Evolutionary conservation across 2,329 filamentous ascomycete species (phyloP).

Genomic region (Cladosporium sp.): DNA sequence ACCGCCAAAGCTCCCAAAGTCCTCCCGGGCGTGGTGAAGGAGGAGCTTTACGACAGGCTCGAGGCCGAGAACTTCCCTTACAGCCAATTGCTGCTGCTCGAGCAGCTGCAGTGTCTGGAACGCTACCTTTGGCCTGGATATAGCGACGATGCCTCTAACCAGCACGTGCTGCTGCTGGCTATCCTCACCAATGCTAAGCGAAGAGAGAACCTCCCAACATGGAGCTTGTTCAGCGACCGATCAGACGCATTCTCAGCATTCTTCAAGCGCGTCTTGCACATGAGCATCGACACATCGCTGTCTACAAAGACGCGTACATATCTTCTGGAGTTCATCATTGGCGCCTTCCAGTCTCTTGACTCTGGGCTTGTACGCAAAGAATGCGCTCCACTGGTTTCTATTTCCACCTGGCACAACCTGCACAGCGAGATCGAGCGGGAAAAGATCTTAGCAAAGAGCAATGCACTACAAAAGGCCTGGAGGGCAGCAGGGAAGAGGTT

Average conservation of each 20-base stretch:
- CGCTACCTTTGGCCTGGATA: constrained; percentile 96
- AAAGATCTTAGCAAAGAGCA: constrained; percentile 63
- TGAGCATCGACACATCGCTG: constrained; percentile 61
- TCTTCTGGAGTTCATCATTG: constrained; percentile 83
- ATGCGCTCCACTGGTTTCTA: constrained; percentile 90
- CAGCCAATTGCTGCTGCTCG: constrained; percentile 74
- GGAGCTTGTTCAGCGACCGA: constrained; percentile 75
- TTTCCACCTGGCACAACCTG: constrained; percentile 92
- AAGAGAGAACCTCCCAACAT: constrained; percentile 79
- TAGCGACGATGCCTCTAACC: constrained; percentile 73
- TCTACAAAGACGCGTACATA: constrained; percentile 59
- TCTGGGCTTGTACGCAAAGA: constrained; percentile 87
- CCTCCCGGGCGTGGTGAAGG: constrained; percentile 76
- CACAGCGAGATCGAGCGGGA: constrained; percentile 73
- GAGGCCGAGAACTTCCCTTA: constrained; percentile 76
- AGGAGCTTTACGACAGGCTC: constrained; percentile 81
- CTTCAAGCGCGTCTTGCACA: constrained; percentile 83
- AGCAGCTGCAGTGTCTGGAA: constrained; percentile 87
- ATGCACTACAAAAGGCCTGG: constrained; percentile 85
- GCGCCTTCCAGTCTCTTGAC: constrained; percentile 90
- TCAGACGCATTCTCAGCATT: constrained; percentile 80
- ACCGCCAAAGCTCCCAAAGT: constrained; percentile 63
- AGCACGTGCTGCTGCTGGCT: constrained; percentile 82
- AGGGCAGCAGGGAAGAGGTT: constrained; percentile 80
- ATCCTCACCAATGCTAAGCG: constrained; percentile 84